Evolutionary conservation across 345 rosid genomes (phyloP), one percentile per base, ranked within the genome.

Genomic region (Ceriops zippeliana): DNA sequence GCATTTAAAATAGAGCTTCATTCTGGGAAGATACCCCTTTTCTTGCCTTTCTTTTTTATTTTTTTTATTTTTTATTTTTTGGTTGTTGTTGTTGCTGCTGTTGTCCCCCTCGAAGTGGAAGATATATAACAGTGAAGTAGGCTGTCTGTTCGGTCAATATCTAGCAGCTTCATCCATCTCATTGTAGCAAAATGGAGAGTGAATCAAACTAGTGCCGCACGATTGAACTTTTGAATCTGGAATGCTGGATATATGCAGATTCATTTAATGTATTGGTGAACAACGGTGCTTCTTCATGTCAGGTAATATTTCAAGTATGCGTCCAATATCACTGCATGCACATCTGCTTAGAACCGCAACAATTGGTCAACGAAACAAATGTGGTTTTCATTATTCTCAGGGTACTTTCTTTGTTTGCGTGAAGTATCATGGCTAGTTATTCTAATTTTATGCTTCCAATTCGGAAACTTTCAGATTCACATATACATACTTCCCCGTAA

Each of bases 201-300:
- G 27, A 22, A 54, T 54, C 58, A 8, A 34, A 13, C 21, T 35
- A 34, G 61, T 21, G 30, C 24, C 54, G 46, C 22, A 27, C 6
- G 11, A 59, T 17, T 64, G 56, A 17, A 57, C 58, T 37, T 32
- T 57, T 27, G 8, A 16, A 34, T 30, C 32, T 38, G 21, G 24
- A 16, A 34, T 5, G 17, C 22, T 35, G 46, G 42, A 37, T 46
- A 69, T 27, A 47, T 75, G 78, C 82, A 93, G 97, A 93, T 86
- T 91, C 98, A 57, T 93, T 89, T 85, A 91, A 93, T 82, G 83
- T 93, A 74, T 76, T 91, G 81, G 95, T 91, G 76, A 93, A 93
- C 73, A 91, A 88, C 53, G 98, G 97, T 65, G 90, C 86, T 58
- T 85, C 98, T 75, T 97, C 98, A 34, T 96, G 98, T 57, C 98